phyloP scores from a whole-genome alignment of 192 early-diverging fungal species.

The Mortierella hygrophila region DNA sequence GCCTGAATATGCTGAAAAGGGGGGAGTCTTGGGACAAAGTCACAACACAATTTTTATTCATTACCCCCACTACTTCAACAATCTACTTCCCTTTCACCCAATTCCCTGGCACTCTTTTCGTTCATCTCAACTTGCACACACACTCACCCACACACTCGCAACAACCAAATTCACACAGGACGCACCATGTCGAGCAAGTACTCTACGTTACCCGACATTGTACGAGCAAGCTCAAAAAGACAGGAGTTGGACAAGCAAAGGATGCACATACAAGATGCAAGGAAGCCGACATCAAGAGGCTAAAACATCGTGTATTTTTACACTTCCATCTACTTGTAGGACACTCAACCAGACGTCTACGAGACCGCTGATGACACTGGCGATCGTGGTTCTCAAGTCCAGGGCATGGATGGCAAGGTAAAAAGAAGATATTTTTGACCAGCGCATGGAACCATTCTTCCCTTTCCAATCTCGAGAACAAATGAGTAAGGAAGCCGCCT shows the following conservation, averaged over 20 bases:
- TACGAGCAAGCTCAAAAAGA: conserved; percentile 21
- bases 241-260: not conserved
- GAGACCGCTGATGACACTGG: conserved; percentile 77
- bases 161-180: not conserved
- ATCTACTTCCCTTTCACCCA: not conserved
- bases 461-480: not conserved
- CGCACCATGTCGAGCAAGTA: conserved; percentile 74
- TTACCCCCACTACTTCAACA: not conserved
- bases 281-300: not conserved
- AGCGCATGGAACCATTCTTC: not conserved
- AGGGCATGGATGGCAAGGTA: conserved; percentile 45
- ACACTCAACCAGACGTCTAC: conserved; percentile 87
- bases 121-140: not conserved
- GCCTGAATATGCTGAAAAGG: not conserved
- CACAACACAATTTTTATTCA: not conserved
- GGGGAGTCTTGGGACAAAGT: not conserved
- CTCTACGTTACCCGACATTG: conserved; percentile 84
- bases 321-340: conserved; percentile 47
- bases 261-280: not conserved
- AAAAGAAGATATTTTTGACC: not conserved
- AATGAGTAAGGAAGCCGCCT: not conserved
- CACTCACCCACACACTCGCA: not conserved
- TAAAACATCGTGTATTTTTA: not conserved
- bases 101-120: not conserved
- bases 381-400: conserved; percentile 27